phyloP scores from a whole-genome alignment of 2,329 filamentous ascomycete genomes.

The Aspergillus fijiensis region DNA sequence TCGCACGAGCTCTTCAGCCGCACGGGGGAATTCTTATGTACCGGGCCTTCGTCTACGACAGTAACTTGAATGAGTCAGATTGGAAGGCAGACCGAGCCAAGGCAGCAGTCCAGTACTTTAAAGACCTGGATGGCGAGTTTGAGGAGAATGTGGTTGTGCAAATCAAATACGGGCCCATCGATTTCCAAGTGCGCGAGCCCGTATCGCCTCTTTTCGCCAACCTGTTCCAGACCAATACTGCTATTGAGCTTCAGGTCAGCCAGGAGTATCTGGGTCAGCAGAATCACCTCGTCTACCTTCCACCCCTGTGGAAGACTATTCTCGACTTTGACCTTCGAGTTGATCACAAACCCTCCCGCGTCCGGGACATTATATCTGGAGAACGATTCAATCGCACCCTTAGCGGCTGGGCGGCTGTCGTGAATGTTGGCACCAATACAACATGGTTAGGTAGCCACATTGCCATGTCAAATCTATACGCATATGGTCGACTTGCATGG shows the following conservation, averaged over 20 bases:
- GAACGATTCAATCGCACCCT: slow-evolving; percentile 57
- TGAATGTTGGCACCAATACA: slow-evolving; percentile 64
- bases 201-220: slow-evolving; percentile 63
- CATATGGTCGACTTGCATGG: slow-evolving; percentile 68
- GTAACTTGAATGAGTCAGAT: slow-evolving; percentile 55
- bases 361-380: slow-evolving; percentile 62
- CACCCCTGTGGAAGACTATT: slow-evolving; percentile 67
- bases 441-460: slow-evolving; percentile 71
- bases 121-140: slow-evolving; percentile 63
- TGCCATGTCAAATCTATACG: slow-evolving; percentile 70
- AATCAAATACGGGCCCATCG: slow-evolving; percentile 72
- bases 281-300: slow-evolving; percentile 65
- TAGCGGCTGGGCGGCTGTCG: slow-evolving; percentile 65
- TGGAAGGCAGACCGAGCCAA: slow-evolving; percentile 70
- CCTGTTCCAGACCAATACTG: slow-evolving; percentile 48
- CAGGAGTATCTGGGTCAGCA: slow-evolving; percentile 74
- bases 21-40: slow-evolving; percentile 67
- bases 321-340: slow-evolving; percentile 67
- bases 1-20: slow-evolving; percentile 58
- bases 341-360: slow-evolving; percentile 55
- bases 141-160: slow-evolving; percentile 70
- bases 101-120: slow-evolving; percentile 67
- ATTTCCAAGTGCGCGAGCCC: slow-evolving; percentile 71
- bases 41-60: slow-evolving; percentile 70
- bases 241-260: slow-evolving; percentile 65